A percentile compares a stretch with the other conserved stretches of the same genome.
Conservation (phyloP, 306 rosid genomes). For the Sicyos baderoa region DNA sequence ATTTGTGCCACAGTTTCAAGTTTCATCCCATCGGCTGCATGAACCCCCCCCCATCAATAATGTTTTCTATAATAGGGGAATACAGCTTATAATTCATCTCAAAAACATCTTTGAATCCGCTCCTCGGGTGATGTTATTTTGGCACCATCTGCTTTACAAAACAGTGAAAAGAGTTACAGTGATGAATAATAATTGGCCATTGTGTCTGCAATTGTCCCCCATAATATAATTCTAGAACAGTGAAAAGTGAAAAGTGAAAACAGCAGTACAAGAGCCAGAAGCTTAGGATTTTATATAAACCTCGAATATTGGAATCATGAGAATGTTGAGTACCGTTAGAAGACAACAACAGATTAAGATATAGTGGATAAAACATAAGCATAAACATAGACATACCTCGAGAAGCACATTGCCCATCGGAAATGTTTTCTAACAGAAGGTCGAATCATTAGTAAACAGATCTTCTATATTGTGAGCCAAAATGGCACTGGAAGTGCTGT, state of each 20-base stretch:
- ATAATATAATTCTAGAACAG: background rate
- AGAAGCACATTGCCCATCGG: background rate
- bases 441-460: background rate
- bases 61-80: background rate
- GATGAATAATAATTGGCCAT: background rate
- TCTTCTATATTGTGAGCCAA: background rate
- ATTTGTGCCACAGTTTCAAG: background rate
- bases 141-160: background rate
- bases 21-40: constrained; percentile 4
- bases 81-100: background rate
- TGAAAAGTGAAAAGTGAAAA: background rate
- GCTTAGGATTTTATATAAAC: background rate
- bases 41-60: background rate
- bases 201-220: background rate
- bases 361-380: background rate
- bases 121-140: background rate
- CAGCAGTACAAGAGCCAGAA: background rate
- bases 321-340: background rate
- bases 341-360: background rate
- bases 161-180: background rate
- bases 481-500: background rate
- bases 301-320: background rate
- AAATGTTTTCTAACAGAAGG: constrained; percentile 1
- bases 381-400: background rate
- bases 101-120: background rate